Conservation (phyloP, 2,329 filamentous ascomycete genomes). For the Aureobasidium sp. region DNA sequence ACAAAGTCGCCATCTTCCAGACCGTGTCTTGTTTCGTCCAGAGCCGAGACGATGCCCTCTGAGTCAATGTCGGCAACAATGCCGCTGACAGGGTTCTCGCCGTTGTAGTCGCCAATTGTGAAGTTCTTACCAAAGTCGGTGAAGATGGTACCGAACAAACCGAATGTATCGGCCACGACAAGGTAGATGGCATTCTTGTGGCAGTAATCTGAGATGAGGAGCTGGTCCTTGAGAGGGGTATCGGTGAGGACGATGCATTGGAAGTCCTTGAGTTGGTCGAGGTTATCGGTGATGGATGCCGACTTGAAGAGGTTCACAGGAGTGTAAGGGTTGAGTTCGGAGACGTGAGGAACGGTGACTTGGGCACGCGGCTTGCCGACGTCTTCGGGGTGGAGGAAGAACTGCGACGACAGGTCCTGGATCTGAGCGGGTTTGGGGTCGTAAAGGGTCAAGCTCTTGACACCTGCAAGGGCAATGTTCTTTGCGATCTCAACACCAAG, state of each 20-base stretch:
- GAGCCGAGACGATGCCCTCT: constrained; percentile 80
- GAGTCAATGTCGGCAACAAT: constrained; percentile 88
- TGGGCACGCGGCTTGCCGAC: constrained; percentile 85
- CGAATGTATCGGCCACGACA: constrained; percentile 80
- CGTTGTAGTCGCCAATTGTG: constrained; percentile 79
- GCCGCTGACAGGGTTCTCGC: constrained; percentile 77
- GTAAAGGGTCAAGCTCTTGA: constrained; percentile 92
- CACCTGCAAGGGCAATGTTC: constrained; percentile 94
- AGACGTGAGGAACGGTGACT: constrained; percentile 79
- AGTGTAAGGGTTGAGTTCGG: constrained; percentile 93
- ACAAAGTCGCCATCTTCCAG: constrained; percentile 95
- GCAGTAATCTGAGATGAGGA: constrained; percentile 83
- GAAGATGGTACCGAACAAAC: constrained; percentile 91
- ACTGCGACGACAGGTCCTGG: constrained; percentile 89
- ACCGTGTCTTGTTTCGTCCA: constrained; percentile 92
- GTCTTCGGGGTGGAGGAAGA: constrained; percentile 84
- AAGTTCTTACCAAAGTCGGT: constrained; percentile 97
- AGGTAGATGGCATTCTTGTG: constrained; percentile 90
- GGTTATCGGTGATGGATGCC: constrained; percentile 61
- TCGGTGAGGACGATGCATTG: constrained; percentile 89
- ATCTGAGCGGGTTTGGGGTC: constrained; percentile 79
- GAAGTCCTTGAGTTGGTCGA: constrained; percentile 78
- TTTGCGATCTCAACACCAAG: constrained; percentile 97
- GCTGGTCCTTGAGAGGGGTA: constrained; percentile 70
- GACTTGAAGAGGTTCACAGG: constrained; percentile 68